Conservation (phyloP, 1,284 basidiomycete genomes). For the Austropuccinia psidii region DNA sequence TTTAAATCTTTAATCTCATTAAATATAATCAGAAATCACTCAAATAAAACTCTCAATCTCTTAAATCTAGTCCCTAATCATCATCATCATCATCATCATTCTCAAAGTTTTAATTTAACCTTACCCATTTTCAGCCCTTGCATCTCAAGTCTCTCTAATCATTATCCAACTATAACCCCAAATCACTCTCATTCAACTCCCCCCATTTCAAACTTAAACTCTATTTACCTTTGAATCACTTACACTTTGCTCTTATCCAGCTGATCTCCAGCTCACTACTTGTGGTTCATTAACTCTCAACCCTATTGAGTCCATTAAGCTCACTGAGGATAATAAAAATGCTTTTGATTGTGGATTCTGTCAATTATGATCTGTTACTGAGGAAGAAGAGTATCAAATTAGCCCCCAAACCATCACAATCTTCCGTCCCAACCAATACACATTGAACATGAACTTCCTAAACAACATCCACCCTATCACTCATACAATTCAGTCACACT, state of each 20-base stretch:
- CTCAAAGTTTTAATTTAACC: too few relatives aligned
- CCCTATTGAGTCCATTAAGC: conserved; percentile 40
- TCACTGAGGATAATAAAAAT: conserved; percentile 55
- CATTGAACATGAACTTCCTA: background rate
- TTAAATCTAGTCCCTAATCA: too few relatives aligned
- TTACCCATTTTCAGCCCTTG: too few relatives aligned
- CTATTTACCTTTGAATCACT: conserved; percentile 77
- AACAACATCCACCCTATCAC: background rate
- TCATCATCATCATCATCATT: too few relatives aligned
- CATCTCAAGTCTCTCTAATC: too few relatives aligned
- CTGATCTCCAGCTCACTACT: conserved; percentile 60
- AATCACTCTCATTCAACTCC: too few relatives aligned
- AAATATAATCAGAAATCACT: too few relatives aligned
- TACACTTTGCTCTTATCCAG: conserved; percentile 87
- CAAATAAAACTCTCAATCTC: too few relatives aligned
- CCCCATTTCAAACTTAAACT: too few relatives aligned
- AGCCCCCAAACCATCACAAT: background rate
- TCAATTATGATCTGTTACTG: background rate
- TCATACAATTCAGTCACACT: background rate
- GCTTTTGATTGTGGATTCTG: conserved; percentile 53
- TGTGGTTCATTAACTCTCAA: conserved; percentile 18
- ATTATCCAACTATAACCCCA: too few relatives aligned
- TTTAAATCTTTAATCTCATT: too few relatives aligned
- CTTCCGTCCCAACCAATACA: background rate
- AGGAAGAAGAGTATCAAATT: too few relatives aligned